Evolutionary conservation across 441 rosid species (phyloP).

Genomic region (Bruguiera hainesii): DNA sequence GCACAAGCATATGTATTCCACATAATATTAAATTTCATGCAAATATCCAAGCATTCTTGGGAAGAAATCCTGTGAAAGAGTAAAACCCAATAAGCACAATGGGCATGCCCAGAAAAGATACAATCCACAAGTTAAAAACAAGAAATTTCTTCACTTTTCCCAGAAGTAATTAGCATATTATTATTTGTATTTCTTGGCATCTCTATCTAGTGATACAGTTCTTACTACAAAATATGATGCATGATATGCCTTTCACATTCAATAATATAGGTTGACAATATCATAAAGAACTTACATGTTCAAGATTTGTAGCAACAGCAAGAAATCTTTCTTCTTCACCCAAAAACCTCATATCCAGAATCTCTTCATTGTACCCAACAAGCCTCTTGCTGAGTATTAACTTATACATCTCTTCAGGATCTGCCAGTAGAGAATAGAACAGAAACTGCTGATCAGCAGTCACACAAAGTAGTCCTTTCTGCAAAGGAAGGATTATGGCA

Average conservation of each 20-base stretch:
- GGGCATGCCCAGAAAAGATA: not conserved
- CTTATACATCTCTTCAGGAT: slow-evolving; percentile 41
- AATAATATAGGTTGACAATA: slow-evolving; percentile 1
- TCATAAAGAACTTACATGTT: slow-evolving; percentile 57
- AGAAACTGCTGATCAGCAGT: slow-evolving; percentile 94
- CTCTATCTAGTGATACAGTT: not conserved
- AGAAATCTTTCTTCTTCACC: slow-evolving; percentile 87
- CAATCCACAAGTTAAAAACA: not conserved
- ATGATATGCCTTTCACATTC: not conserved
- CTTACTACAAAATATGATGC: not conserved
- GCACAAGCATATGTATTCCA: not conserved
- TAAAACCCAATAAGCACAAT: not conserved
- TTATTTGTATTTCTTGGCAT: not conserved
- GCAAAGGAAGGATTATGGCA: slow-evolving; percentile 60
- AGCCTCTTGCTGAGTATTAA: slow-evolving; percentile 68
- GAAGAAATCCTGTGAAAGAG: not conserved
- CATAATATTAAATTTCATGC: not conserved
- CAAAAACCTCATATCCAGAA: slow-evolving; percentile 85
- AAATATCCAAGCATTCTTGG: slow-evolving; percentile 12
- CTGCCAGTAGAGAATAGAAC: slow-evolving; percentile 46
- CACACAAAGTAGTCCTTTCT: slow-evolving; percentile 81
- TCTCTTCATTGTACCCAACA: slow-evolving; percentile 91
- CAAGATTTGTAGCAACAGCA: slow-evolving; percentile 95
- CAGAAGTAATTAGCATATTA: not conserved
- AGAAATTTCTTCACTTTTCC: not conserved